Evolutionary conservation across 2,329 filamentous ascomycete species (phyloP), one percentile per base, ranked within the genome.

Genomic region (Sclerotinia subarctica): DNA sequence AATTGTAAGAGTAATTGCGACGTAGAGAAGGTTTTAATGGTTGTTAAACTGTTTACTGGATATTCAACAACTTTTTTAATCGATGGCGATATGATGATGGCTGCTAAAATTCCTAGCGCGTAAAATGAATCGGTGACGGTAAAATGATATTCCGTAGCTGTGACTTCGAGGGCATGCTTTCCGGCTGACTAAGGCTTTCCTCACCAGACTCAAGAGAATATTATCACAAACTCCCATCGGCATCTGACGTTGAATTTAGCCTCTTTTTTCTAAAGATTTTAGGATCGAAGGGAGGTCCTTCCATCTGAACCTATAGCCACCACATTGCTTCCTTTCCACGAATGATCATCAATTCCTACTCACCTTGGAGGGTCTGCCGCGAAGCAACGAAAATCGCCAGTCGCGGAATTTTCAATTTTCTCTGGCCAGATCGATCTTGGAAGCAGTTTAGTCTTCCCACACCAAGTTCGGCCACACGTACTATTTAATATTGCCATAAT

Each of bases 81-180:
- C 15, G 53, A 66, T 66, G 64, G 64, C 53, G 32, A 66, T 66
- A 60, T 66, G 53, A 59, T 66, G 64, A 51, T 66, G 49, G 53
- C 46, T 66, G 38, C 29, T 60, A 59, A 66, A 66, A 66, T 59
- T 66, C 44, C 62, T 64, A 53, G 35, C 17, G 51, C 2, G 29
- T 49, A 47, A 64, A 64, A 32, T 64, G 49, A 29, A 44, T 26
- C 32, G 59, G 59, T 13, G 8, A 10, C 59, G 59, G 59, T 21
- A 13, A 24, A 63, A 63, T 21, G 32, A 38, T 63, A 51, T 38
- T 63, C 59, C 59, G 59, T 6, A 7, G 2, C 46, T 47, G 32
- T 63, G n/a, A 17, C 21, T 63, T 26, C 38, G 13, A 38, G 38
- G 38, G 38, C n/a, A 38, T 6, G 17, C 19, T 24, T 1, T 21